A percentile compares a stretch with the other conserved stretches of the same genome.
Evolutionary conservation across 1,139 yeast genomes (phyloP).

Genomic region (Hansenula anomala): DNA sequence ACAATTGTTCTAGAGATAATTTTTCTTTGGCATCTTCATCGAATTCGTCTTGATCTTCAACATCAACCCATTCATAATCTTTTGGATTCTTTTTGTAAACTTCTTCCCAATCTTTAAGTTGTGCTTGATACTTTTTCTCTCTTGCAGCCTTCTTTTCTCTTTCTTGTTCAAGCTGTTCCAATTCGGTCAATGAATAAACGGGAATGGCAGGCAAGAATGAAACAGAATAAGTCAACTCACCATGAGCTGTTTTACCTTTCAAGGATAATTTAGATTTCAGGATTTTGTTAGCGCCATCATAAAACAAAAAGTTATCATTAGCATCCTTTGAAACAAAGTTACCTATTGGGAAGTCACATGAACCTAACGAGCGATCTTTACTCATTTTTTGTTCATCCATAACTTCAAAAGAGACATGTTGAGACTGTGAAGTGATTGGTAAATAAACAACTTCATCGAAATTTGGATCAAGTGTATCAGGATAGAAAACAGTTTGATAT

Average conservation of each 20-base stretch:
- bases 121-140: constrained; percentile 33
- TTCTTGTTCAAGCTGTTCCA: constrained; percentile 37
- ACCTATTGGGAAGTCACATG: constrained; percentile 44
- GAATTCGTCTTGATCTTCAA: constrained; percentile 38
- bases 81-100: constrained; percentile 53
- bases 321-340: constrained; percentile 46
- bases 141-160: constrained; percentile 33
- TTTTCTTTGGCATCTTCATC: constrained; percentile 37
- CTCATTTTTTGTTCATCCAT: constrained; percentile 64
- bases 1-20: constrained; percentile 47
- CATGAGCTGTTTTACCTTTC: constrained; percentile 39
- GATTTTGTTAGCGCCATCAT: constrained; percentile 42
- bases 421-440: constrained; percentile 60
- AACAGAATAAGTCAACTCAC: constrained; percentile 49
- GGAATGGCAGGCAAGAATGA: constrained; percentile 63
- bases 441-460: constrained; percentile 57
- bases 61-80: constrained; percentile 59
- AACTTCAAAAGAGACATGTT: constrained; percentile 50
- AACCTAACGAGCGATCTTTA: constrained; percentile 61
- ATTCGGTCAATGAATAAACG: constrained; percentile 53
- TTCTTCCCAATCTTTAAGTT: constrained; percentile 38
- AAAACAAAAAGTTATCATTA: constrained; percentile 41
- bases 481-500: constrained; percentile 50
- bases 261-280: constrained; percentile 41
- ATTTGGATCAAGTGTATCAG: constrained; percentile 51